phyloP scores from a whole-genome alignment of 805 yeast species.

The Pachysolen tannophilus region DNA sequence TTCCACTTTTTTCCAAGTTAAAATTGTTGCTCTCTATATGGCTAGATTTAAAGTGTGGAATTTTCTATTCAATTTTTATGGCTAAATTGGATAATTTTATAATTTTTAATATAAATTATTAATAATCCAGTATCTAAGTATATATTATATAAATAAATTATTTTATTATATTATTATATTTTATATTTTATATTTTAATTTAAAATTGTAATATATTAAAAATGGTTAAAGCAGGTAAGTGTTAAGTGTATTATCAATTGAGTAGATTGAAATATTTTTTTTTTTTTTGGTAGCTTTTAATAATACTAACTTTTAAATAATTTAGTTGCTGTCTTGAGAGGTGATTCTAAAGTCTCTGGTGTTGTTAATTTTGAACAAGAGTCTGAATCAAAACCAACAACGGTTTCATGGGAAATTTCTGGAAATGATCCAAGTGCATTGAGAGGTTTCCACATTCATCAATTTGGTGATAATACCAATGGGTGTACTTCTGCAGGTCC shows the following conservation, averaged over 20 bases:
- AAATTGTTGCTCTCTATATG: no score
- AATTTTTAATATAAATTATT: no score
- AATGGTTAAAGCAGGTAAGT: conserved; percentile 65
- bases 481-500: conserved; percentile 99
- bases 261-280: not conserved
- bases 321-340: conserved; percentile 89
- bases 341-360: conserved; percentile 88
- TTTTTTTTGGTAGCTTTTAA: not conserved
- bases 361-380: conserved; percentile 80
- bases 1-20: no score
- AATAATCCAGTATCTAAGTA: no score
- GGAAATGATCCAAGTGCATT: conserved; percentile 85
- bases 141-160: no score
- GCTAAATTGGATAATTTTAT: no score
- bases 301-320: not conserved
- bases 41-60: no score
- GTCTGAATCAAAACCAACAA: conserved; percentile 74
- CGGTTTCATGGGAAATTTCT: conserved; percentile 76
- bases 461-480: conserved; percentile 98
- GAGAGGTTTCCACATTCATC: conserved; percentile 97
- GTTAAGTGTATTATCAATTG: not conserved
- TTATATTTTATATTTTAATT: no score
- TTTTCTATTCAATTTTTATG: no score
- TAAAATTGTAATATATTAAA: conserved; percentile 16
- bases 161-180: no score